Evolutionary conservation across 768 basidiomycete genomes (phyloP).

Genomic region (Termitomyces sp.): DNA sequence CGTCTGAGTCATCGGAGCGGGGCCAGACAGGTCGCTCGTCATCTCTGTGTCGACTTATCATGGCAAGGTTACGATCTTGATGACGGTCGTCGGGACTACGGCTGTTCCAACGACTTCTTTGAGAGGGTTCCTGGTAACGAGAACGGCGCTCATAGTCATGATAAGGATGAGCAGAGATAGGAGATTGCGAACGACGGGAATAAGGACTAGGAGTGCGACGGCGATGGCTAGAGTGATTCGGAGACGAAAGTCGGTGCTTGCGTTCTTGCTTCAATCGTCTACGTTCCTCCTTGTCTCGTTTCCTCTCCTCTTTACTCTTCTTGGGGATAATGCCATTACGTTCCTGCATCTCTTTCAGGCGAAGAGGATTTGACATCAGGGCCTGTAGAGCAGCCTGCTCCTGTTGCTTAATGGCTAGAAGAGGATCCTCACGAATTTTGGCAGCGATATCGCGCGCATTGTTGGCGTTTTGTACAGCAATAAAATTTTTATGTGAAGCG

Average conservation of each 20-base stretch:
- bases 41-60: constrained; percentile 16
- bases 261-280: constrained; percentile 35
- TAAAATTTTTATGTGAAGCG: constrained; percentile 87
- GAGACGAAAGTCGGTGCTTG: constrained; percentile 25
- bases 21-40: constrained; percentile 35
- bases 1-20: constrained; percentile 48
- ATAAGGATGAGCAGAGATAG: constrained; percentile 19
- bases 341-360: constrained; percentile 75
- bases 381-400: constrained; percentile 92
- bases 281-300: constrained; percentile 40
- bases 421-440: constrained; percentile 94
- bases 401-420: constrained; percentile 97
- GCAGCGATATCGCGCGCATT: constrained; percentile 79
- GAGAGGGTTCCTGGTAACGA: constrained; percentile 23
- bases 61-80: constrained; percentile 24
- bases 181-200: constrained; percentile 36
- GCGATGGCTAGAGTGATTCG: constrained; percentile 29
- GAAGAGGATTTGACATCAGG: constrained; percentile 80
- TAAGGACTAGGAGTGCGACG: constrained; percentile 42
- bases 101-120: neutral
- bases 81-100: constrained; percentile 30
- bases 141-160: constrained; percentile 18
- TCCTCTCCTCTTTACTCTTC: constrained; percentile 68
- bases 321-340: constrained; percentile 77
- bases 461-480: constrained; percentile 94